Evolutionary conservation across 352 stramenopile species (phyloP), one percentile per base, ranked within the genome.

Genomic region (Hyaloperonospora brassicae): DNA sequence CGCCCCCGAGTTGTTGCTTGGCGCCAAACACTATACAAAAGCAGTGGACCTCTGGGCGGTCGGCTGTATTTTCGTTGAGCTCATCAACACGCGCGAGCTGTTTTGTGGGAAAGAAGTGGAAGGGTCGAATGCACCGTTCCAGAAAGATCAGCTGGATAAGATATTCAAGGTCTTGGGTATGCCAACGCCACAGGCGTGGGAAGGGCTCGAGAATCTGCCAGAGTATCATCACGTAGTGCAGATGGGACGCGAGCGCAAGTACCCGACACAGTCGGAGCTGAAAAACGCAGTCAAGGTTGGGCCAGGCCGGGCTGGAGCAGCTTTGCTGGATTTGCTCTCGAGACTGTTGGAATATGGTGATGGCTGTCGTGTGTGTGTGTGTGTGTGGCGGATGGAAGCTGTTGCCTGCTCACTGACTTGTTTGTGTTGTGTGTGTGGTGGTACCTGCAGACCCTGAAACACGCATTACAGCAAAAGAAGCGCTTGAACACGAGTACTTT

Each of bases 41-140:
- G 79, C 89, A 1, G 84, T 99, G 2, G 96, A 99, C 66, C 96
- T 98, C 71, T 99, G 96, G 96, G 97, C 86, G 1, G 80, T 88
- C 39, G 95, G 95, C 13, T 98, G 93, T 55, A 98, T 98, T 58
- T 98, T 98, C 63, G 89, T 88, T 1, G 96, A 99, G 73, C 80
- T 99, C 21, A 64, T 99, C 47, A 72, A 87, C 12, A 86, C 95
- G 64, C 89, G 96, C 67, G 85, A 92, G 13, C 76, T 98, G 25
- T 88, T 98, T 59, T 87, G 77, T 40, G 86, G 86, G 5, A 93
- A 95, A 17, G 86, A 95, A 52, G 84, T 92, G 27, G 79, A 94
- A 40, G 82, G 79, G 5, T 89, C 79, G 8, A 93, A 93, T 57
- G 84, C 84, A 9, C 86, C 84, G 17, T 95, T 95, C 62, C 84